Base-by-base conservation (phyloP, 2,329 filamentous ascomycete genomes). In the Xylariales sp. region DNA sequence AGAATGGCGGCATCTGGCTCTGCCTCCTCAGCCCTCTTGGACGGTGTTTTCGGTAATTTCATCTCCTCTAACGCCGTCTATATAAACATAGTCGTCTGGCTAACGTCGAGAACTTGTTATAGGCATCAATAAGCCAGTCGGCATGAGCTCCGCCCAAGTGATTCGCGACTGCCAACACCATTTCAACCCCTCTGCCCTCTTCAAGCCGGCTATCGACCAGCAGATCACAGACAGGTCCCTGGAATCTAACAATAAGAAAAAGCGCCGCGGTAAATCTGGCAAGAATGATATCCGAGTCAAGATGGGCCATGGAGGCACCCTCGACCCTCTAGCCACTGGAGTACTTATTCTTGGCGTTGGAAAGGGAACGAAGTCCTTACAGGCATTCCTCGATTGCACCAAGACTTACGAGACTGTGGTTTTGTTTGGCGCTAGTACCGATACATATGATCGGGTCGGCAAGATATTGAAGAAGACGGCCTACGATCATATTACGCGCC, bases 291-390 rank as follows among this genome's bases (percentile, higher is more conserved):
- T 90, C 5, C 88, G 93, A 69, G 91, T 98, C 73, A 99, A 98
- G 84, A 92, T 98, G 76, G 96, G 96, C 41, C 96, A 99, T 81
- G 96, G 96, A 68, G 96, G 96, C 50, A 99, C 96, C 1, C 87
- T 99, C 18, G 96, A 99, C 77, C 96, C 96, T 32, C 86, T 97
- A 75, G 96, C 96, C 8, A 97, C 94, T 0, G 96, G 96, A 53
- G 93, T 99, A 30, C 86, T 99, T 57, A 94, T 98, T 70, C 85
- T 96, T 6, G 96, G 95, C 64, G 86, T 97, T 60, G 96, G 95
- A 43, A 89, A 87, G 67, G 96, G 93, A 46, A 99, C 96, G 63
- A 99, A 98, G 80, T 83, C 87, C 14, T 86, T 99, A 1, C 83
- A 87, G 48, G 84, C 89, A 43, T 98, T 97, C 78, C 85, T 98